Percentiles rank a stretch among this genome's conserved stretches.
Evolutionary conservation across 78 protist species (phyloP).

Genomic region (Dictyostelium brefeldianum): DNA sequence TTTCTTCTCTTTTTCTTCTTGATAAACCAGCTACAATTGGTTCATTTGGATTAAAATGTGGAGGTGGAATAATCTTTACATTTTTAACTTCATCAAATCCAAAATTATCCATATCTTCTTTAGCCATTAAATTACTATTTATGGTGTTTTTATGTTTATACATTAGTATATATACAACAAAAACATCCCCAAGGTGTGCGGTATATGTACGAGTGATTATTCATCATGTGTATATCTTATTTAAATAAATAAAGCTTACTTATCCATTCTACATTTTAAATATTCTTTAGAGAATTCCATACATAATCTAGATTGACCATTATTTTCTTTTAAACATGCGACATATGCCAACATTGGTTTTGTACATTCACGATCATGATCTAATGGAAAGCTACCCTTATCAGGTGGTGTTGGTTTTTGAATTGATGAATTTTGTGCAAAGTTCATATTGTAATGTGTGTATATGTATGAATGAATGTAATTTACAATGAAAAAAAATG

Average conservation of each 20-base stretch:
- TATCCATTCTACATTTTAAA: slow-evolving; percentile 81
- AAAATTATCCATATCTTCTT: slow-evolving; percentile 65
- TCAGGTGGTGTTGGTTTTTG: slow-evolving; percentile 80
- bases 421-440: slow-evolving; percentile 64
- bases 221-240: neutral
- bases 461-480: neutral
- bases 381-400: slow-evolving; percentile 77
- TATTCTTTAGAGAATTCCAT: slow-evolving; percentile 48
- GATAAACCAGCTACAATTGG: slow-evolving; percentile 75
- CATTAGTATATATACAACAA: neutral
- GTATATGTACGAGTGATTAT: neutral
- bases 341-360: slow-evolving; percentile 45
- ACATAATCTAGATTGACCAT: slow-evolving; percentile 57
- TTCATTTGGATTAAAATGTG: slow-evolving; percentile 44
- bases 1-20: slow-evolving; percentile 38
- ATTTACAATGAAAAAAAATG: neutral
- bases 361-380: slow-evolving; percentile 74
- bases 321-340: slow-evolving; percentile 50
- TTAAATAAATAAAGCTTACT: slow-evolving; percentile 20
- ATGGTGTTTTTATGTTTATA: neutral
- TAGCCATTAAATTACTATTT: slow-evolving; percentile 68
- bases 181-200: too few species aligned
- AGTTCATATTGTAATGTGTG: slow-evolving; percentile 31
- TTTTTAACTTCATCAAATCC: slow-evolving; percentile 65
- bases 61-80: slow-evolving; percentile 43